Percentiles rank a stretch among this genome's conserved stretches.
These are phyloP conservation scores for Cladosporium sphaerospermum DNA, from an alignment of 2,329 filamentous ascomycete species.

Conservation along the genomic window DNA sequence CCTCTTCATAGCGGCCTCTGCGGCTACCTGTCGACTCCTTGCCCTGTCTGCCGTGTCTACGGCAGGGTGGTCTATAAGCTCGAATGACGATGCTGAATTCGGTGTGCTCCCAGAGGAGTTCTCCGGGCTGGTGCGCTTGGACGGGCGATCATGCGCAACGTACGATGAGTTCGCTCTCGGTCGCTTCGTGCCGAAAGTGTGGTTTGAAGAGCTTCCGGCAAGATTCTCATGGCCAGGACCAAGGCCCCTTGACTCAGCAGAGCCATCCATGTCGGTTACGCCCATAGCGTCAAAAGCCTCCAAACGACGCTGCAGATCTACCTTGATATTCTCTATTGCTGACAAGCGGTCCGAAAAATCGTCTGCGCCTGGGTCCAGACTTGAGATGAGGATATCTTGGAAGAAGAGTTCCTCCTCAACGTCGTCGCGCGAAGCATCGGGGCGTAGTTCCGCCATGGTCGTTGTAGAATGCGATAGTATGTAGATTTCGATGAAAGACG, in stretches of 20 bases:
- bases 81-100: conserved; percentile 21
- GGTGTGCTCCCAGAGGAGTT: conserved; percentile 22
- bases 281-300: not conserved
- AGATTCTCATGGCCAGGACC: not conserved
- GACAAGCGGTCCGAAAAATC: conserved; percentile 22
- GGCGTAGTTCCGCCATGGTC: not conserved
- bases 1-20: conserved; percentile 13
- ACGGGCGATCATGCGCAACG: conserved; percentile 17
- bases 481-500: too few relatives aligned
- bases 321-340: conserved; percentile 20
- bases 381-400: conserved; percentile 25
- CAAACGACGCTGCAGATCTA: conserved; percentile 18
- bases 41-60: conserved; percentile 8
- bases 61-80: conserved; percentile 14
- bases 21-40: conserved; percentile 11
- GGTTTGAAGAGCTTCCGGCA: not conserved
- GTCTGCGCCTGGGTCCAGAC: conserved; percentile 27
- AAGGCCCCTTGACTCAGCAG: not conserved
- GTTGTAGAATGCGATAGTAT: too few relatives aligned
- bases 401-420: conserved; percentile 30
- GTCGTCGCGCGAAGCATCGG: not conserved
- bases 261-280: conserved; percentile 8
- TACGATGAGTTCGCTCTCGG: not conserved
- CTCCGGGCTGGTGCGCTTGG: conserved; percentile 27
- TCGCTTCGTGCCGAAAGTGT: not conserved